Conservation (phyloP, 495 filamentous ascomycete species). For the Penicillium paradoxum region DNA sequence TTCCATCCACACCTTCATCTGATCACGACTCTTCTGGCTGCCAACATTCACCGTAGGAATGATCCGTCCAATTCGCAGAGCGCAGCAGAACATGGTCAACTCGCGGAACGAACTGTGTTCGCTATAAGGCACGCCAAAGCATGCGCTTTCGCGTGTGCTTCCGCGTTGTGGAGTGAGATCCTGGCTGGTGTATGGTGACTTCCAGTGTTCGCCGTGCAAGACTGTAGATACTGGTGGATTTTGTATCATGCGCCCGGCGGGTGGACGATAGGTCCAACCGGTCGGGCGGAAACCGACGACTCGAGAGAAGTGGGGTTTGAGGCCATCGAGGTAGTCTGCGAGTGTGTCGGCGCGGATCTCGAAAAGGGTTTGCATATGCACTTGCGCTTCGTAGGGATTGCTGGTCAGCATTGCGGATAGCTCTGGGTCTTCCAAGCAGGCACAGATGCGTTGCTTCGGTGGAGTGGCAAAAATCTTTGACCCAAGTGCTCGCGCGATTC, state of each 20-base stretch:
- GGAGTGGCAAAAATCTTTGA: conserved; percentile 88
- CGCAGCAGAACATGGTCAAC: conserved; percentile 87
- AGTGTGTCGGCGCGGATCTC: conserved; percentile 86
- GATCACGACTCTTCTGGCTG: conserved; percentile 58
- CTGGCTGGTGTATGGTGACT: conserved; percentile 54
- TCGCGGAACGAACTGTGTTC: conserved; percentile 95
- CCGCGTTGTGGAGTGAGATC: conserved; percentile 77
- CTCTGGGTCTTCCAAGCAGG: conserved; percentile 78
- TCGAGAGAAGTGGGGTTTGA: conserved; percentile 72
- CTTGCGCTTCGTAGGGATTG: conserved; percentile 79
- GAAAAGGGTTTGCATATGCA: conserved; percentile 95
- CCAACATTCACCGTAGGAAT: conserved; percentile 95
- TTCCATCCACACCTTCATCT: conserved; percentile 91
- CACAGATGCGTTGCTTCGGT: conserved; percentile 75
- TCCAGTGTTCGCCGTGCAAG: conserved; percentile 70
- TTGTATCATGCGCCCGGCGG: conserved; percentile 56
- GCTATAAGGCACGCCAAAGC: conserved; percentile 89
- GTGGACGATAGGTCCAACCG: conserved; percentile 86
- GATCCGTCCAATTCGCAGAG: conserved; percentile 76
- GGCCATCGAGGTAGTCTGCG: conserved; percentile 74
- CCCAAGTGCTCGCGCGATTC: conserved; percentile 78
- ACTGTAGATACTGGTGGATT: conserved; percentile 62
- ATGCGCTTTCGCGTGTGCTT: conserved; percentile 66
- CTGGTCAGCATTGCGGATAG: conserved; percentile 70
- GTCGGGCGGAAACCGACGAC: conserved; percentile 89